Evolutionary conservation across 768 basidiomycete genomes (phyloP), one percentile per base, ranked within the genome.

Genomic region (Tylopilus subfusipes): DNA sequence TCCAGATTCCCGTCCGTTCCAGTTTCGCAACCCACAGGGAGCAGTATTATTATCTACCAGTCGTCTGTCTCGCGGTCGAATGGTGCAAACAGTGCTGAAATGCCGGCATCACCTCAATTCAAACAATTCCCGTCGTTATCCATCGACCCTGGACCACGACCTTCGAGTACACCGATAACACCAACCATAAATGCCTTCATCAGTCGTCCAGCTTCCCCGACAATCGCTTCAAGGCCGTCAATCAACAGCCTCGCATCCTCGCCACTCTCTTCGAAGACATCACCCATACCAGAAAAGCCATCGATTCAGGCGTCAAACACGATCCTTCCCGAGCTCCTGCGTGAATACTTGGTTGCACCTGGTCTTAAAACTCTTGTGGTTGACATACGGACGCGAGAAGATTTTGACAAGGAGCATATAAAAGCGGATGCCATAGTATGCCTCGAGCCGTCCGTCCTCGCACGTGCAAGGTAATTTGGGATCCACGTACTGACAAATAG

Each of bases 361-460:
- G 69, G 72, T n/a, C 62, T 76, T 51, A 81, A 82, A 48, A 81
- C 92, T 4, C 76, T 98, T 2, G 61, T 97, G 14, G 78, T 98
- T 19, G 95, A 97, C 67, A 82, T 94, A 19, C 80, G 95, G n/a
- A 77, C 82, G 18, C 79, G 91, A 29, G 83, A 80, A 11, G 88
- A 89, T 45, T 95, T 89, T 62, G 83, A 92, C 57, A 72, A 64
- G 18, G 90, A 86, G 50, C 84, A 87, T 55, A 87, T 97, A 54
- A 81, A 77, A 51, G 78, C 75, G 4, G 76, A 82, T 56, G 81
- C 86, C 8, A 78, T 88, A 2, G 84, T 93, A 1, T 95, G 93
- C 70, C 77, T 97, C 21, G 94, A 98, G 70, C 93, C 94, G 7
- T 79, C 79, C 1, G 82, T 96, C 5, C 76, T 93, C 21, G 62